Percentiles rank a stretch among this genome's conserved stretches.
Evolutionary conservation across 306 rosid genomes (phyloP).

Genomic region (Dryas alaskensis): DNA sequence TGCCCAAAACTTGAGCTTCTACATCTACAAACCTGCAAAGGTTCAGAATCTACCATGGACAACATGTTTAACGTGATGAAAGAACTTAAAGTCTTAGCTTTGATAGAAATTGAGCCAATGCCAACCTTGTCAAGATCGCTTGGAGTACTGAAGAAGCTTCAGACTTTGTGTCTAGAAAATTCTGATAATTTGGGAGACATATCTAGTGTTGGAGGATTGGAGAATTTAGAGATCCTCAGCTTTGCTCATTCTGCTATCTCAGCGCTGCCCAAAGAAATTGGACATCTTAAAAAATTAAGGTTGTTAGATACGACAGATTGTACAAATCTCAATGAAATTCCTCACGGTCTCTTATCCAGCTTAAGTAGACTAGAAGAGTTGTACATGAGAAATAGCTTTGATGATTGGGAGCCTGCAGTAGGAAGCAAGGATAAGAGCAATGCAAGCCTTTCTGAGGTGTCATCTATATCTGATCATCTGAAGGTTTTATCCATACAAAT

Average conservation of each 20-base stretch:
- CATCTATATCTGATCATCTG: background rate
- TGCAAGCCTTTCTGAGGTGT: background rate
- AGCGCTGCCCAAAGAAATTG: background rate
- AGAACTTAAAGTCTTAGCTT: background rate
- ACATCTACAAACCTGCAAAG: accelerated
- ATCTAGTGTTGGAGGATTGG: background rate
- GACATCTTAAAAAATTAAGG: background rate
- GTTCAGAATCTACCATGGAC: background rate
- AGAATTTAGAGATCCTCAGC: background rate
- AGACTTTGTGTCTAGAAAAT: background rate
- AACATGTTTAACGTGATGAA: background rate
- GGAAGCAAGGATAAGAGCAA: background rate
- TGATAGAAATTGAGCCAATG: accelerated
- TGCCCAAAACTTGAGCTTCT: background rate
- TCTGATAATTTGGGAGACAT: background rate
- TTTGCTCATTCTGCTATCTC: background rate
- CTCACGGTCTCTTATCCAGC: background rate
- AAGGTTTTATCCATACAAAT: background rate
- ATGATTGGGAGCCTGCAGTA: background rate
- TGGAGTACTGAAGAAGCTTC: background rate
- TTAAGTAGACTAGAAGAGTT: slow-evolving; percentile 1
- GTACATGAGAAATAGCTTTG: background rate
- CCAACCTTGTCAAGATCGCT: too few species aligned
- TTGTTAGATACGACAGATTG: background rate
- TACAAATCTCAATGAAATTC: background rate